These are phyloP conservation scores for Elaeis guineensis DNA, from an alignment of 176 grass and related monocot species.

Conservation along the genomic window DNA sequence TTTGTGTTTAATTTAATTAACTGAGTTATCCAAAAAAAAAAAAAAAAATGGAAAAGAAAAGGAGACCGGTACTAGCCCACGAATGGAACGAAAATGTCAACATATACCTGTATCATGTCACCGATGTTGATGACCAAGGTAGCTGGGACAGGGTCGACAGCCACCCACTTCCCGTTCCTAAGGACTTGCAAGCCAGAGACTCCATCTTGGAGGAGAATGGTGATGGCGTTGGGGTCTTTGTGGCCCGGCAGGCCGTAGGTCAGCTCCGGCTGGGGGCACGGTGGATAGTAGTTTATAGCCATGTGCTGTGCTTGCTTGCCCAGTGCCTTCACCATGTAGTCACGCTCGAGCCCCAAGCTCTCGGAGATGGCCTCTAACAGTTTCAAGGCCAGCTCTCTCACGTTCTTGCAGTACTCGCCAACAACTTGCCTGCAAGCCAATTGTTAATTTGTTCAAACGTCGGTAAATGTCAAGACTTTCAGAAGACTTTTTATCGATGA, in stretches of 20 bases:
- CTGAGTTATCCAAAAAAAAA: too few species aligned
- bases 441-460: background rate
- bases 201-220: constrained; percentile 79
- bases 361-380: constrained; percentile 68
- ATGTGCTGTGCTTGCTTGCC: constrained; percentile 89
- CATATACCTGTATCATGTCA: constrained; percentile 61
- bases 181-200: constrained; percentile 71
- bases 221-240: constrained; percentile 91
- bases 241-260: constrained; percentile 76
- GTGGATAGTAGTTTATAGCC: constrained; percentile 91
- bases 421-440: constrained; percentile 40
- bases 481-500: too few species aligned
- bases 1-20: too few species aligned
- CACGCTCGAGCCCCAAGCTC: constrained; percentile 51
- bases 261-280: constrained; percentile 83
- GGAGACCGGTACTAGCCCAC: too few species aligned
- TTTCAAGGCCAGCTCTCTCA: constrained; percentile 46
- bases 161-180: constrained; percentile 51
- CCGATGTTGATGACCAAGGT: constrained; percentile 86
- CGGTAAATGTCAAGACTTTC: too few species aligned
- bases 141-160: constrained; percentile 50
- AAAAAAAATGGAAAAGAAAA: too few species aligned
- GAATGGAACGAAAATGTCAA: background rate
- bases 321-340: constrained; percentile 69
- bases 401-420: constrained; percentile 53